These are phyloP conservation scores for Pseudomonodictys pantanalensis DNA, from an alignment of 495 filamentous ascomycete species.

Conservation along the genomic window DNA sequence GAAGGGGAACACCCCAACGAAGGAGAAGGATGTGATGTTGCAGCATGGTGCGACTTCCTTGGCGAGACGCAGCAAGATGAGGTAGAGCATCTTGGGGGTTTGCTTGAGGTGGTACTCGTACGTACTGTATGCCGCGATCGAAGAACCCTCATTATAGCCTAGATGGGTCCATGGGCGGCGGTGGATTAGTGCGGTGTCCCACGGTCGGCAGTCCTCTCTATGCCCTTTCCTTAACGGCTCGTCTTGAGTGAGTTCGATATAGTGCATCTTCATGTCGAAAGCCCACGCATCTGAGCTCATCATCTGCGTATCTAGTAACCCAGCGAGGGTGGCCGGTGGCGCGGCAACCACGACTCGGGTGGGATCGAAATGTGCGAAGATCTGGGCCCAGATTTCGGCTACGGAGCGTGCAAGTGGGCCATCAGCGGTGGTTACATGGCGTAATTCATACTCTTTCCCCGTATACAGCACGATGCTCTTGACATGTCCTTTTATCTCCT, in stretches of 20 bases:
- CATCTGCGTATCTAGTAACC: slow-evolving; percentile 21
- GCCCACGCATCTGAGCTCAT: slow-evolving; percentile 30
- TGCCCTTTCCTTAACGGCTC: not conserved
- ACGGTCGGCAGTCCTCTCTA: slow-evolving; percentile 8
- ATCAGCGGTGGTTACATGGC: slow-evolving; percentile 16
- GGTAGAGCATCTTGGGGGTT: slow-evolving; percentile 30
- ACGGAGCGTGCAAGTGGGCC: slow-evolving; percentile 9
- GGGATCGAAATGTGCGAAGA: slow-evolving; percentile 26
- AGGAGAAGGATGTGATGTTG: slow-evolving; percentile 26
- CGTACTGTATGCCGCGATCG: slow-evolving; percentile 27
- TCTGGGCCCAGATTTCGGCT: slow-evolving; percentile 22
- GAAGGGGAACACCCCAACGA: slow-evolving; percentile 26
- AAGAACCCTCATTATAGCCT: slow-evolving; percentile 33
- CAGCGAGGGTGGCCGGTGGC: slow-evolving; percentile 26
- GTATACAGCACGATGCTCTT: slow-evolving; percentile 23
- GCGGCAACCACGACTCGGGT: slow-evolving; percentile 23
- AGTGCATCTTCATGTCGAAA: slow-evolving; percentile 34
- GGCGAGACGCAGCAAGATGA: slow-evolving; percentile 17
- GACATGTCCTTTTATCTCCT: slow-evolving; percentile 21
- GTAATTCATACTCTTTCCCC: slow-evolving; percentile 27
- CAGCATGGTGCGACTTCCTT: slow-evolving; percentile 26
- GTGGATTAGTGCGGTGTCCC: slow-evolving; percentile 21
- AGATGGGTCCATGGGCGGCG: slow-evolving; percentile 28
- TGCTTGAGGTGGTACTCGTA: slow-evolving; percentile 34
- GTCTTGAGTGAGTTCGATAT: slow-evolving; percentile 24